Evolutionary conservation across 1,284 basidiomycete genomes (phyloP).

Genomic region (Mycena citricolor): DNA sequence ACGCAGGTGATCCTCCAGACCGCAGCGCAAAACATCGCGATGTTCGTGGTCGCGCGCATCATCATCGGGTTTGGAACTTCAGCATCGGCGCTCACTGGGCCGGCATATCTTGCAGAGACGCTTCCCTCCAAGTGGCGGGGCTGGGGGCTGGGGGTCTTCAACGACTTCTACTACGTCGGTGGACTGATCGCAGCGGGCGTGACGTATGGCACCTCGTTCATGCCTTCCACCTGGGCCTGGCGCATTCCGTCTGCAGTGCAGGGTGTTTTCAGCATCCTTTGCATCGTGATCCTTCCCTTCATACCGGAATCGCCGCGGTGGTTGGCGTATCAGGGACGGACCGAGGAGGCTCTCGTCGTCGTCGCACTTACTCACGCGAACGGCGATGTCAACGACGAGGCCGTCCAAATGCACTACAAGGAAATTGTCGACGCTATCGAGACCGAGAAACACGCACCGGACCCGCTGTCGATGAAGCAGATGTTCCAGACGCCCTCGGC

Average conservation of each 20-base stretch:
- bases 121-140: conserved; percentile 26
- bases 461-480: conserved; percentile 22
- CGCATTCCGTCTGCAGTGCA: conserved; percentile 33
- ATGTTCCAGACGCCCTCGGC: conserved; percentile 26
- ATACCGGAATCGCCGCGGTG: conserved; percentile 29
- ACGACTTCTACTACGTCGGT: conserved; percentile 26
- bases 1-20: conserved; percentile 23
- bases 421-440: conserved; percentile 27
- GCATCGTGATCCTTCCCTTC: conserved; percentile 29
- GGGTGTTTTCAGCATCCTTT: conserved; percentile 30
- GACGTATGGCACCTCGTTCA: conserved; percentile 25
- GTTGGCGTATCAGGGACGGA: conserved; percentile 29
- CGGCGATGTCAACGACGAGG: conserved; percentile 21
- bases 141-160: conserved; percentile 27
- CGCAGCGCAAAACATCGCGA: conserved; percentile 24
- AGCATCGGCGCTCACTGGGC: conserved; percentile 25
- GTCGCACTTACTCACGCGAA: conserved; percentile 24
- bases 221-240: conserved; percentile 31
- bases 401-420: conserved; percentile 24
- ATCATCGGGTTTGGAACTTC: conserved; percentile 26
- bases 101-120: conserved; percentile 26
- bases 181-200: conserved; percentile 21
- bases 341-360: conserved; percentile 26
- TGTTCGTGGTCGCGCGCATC: conserved; percentile 25
- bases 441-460: conserved; percentile 22